phyloP scores from a whole-genome alignment of 2,329 filamentous ascomycete species.

The Fusarium incarnatum region DNA sequence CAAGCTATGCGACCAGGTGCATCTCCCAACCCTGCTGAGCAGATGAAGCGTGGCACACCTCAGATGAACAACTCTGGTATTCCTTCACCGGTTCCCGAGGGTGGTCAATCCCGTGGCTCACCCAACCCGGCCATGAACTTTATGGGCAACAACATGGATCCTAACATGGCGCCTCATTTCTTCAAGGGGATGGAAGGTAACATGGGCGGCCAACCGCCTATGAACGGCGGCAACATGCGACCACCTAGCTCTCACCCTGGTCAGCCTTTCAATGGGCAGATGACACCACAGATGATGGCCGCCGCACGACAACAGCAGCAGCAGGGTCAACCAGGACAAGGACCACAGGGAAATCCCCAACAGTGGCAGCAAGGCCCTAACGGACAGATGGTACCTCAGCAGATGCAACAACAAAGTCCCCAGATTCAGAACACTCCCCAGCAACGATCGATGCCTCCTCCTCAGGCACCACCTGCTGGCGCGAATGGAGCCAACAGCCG shows the following conservation, averaged over 20 bases:
- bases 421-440: constrained; percentile 76
- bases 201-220: constrained; percentile 56
- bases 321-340: constrained; percentile 52
- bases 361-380: constrained; percentile 58
- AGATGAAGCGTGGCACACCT: constrained; percentile 82
- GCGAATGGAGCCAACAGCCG: constrained; percentile 64
- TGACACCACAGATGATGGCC: constrained; percentile 71
- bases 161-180: constrained; percentile 69
- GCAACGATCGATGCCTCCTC: constrained; percentile 76
- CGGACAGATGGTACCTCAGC: constrained; percentile 55
- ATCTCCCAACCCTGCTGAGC: constrained; percentile 81
- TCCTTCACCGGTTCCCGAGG: constrained; percentile 78
- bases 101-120: constrained; percentile 72
- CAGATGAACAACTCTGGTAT: constrained; percentile 77
- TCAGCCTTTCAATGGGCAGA: constrained; percentile 67
- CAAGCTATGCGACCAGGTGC: constrained; percentile 75
- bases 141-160: constrained; percentile 72
- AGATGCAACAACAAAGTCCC: constrained; percentile 56
- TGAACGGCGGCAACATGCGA: constrained; percentile 72
- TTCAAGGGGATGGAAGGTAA: constrained; percentile 68
- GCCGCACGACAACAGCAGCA: constrained; percentile 52
- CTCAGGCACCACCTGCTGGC: constrained; percentile 66
- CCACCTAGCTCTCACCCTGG: constrained; percentile 76
- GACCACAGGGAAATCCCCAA: constrained; percentile 50
- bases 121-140: constrained; percentile 73